Conservation (phyloP, 306 rosid genomes). For the Begonia masoniana region DNA sequence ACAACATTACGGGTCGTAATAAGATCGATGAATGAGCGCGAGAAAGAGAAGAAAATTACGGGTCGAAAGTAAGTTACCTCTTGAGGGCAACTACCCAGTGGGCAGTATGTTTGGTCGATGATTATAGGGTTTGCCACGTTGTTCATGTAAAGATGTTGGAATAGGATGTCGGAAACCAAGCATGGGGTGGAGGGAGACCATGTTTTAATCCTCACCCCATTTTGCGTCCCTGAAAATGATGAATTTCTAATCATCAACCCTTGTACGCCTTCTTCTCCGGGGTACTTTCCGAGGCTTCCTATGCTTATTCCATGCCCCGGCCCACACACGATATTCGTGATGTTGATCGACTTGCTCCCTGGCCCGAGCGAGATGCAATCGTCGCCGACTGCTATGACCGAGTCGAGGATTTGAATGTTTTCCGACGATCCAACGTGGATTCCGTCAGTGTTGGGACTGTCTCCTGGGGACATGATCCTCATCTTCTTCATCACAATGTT, state of each 20-base stretch:
- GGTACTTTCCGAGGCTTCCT: conserved; percentile 19
- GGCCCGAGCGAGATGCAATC: conserved; percentile 25
- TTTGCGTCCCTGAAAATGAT: conserved; percentile 13
- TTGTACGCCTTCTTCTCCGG: conserved; percentile 5
- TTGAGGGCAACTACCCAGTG: background rate
- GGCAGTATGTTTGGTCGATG: conserved; percentile 30
- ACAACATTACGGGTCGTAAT: background rate
- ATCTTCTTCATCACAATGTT: background rate
- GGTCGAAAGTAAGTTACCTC: background rate
- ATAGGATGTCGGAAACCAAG: conserved; percentile 7
- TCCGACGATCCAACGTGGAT: conserved; percentile 15
- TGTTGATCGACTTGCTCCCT: conserved; percentile 2
- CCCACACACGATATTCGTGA: conserved; percentile 10
- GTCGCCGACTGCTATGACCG: conserved; percentile 17
- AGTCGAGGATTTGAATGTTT: conserved; percentile 2
- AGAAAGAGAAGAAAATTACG: background rate
- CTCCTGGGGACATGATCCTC: conserved; percentile 10
- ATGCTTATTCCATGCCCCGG: conserved; percentile 32
- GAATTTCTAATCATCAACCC: conserved; percentile 7
- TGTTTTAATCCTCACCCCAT: conserved; percentile 27
- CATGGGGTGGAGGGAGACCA: conserved; percentile 12
- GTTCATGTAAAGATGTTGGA: conserved; percentile 3
- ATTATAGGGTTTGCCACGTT: conserved; percentile 20
- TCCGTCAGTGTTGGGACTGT: conserved; percentile 33
- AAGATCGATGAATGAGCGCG: background rate